phyloP scores from a whole-genome alignment of 2,329 filamentous ascomycete species.

The Dactylellina parvicollis region DNA sequence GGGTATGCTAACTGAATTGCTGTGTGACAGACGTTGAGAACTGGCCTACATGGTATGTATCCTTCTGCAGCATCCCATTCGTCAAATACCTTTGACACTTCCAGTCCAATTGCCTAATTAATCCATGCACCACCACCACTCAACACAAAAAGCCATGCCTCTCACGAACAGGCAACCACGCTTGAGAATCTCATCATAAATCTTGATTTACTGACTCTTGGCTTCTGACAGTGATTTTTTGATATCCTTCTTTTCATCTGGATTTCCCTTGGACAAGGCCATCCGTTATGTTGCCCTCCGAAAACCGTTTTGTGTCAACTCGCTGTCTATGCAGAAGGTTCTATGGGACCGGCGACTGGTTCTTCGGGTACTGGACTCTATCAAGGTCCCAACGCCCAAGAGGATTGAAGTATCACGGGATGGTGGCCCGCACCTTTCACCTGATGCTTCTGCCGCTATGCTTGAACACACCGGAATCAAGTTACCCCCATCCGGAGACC shows the following conservation, averaged over 20 bases:
- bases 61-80: conserved; percentile 25
- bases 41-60: conserved; percentile 82
- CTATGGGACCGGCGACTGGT: conserved; percentile 95
- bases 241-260: conserved; percentile 98
- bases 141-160: conserved; percentile 38
- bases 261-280: conserved; percentile 95
- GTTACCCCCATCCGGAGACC: conserved; percentile 62
- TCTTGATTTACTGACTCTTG: conserved; percentile 4
- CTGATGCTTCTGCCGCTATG: conserved; percentile 82
- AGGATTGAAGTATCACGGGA: conserved; percentile 92
- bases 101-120: conserved; percentile 31
- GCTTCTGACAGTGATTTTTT: conserved; percentile 75
- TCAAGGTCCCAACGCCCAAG: conserved; percentile 87
- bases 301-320: conserved; percentile 97
- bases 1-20: conserved; percentile 43
- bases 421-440: conserved; percentile 81
- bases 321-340: conserved; percentile 95
- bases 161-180: background rate
- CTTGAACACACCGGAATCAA: conserved; percentile 80
- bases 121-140: conserved; percentile 57
- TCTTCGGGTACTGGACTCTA: conserved; percentile 84
- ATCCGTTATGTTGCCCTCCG: conserved; percentile 93
- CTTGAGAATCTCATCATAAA: background rate
- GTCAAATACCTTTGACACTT: conserved; percentile 14
- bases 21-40: conserved; percentile 77